Evolutionary conservation across 441 rosid genomes (phyloP).

Genomic region (Geranium incanum): DNA sequence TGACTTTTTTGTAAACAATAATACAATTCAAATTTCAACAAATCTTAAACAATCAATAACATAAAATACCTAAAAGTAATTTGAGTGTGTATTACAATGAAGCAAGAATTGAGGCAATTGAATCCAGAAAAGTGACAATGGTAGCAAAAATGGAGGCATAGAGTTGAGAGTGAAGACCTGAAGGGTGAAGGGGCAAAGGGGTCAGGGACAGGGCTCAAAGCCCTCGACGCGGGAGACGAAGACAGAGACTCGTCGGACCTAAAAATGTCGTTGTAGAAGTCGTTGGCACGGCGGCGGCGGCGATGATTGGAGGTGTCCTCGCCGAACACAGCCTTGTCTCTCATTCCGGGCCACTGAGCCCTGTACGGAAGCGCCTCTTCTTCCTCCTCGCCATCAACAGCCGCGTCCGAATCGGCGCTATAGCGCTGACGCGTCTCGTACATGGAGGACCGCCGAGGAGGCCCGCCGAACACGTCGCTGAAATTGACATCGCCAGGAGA

Average conservation of each 20-base stretch:
- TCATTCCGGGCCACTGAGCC: conserved; percentile 32
- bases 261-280: conserved; percentile 78
- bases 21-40: background rate
- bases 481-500: conserved; percentile 49
- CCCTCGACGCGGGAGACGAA: conserved; percentile 41
- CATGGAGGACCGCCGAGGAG: conserved; percentile 58
- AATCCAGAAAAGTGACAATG: too few relatives aligned
- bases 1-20: background rate
- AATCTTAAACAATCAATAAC: background rate
- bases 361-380: conserved; percentile 6
- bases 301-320: conserved; percentile 36
- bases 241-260: conserved; percentile 41
- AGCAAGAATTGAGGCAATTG: too few relatives aligned
- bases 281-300: conserved; percentile 38
- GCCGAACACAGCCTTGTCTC: conserved; percentile 83
- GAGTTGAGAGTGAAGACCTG: conserved; percentile 44
- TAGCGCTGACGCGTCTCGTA: conserved; percentile 30
- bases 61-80: background rate
- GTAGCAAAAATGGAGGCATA: background rate
- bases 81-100: too few relatives aligned
- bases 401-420: conserved; percentile 31
- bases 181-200: conserved; percentile 49
- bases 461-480: conserved; percentile 87
- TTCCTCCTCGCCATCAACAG: conserved; percentile 13
- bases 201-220: conserved; percentile 56